Evolutionary conservation across 1,139 yeast genomes (phyloP).

Genomic region (Pichia inconspicua): DNA sequence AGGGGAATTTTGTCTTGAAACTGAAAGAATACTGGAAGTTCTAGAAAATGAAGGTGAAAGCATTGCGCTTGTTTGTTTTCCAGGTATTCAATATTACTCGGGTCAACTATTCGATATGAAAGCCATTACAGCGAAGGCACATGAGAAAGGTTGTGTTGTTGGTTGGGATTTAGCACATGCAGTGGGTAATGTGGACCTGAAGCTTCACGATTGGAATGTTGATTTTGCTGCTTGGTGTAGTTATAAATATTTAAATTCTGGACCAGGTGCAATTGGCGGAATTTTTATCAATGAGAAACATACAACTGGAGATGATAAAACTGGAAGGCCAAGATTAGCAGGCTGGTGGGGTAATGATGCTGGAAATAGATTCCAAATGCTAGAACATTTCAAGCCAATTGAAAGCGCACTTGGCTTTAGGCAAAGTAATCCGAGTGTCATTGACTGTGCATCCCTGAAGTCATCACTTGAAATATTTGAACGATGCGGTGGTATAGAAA

Average conservation of each 20-base stretch:
- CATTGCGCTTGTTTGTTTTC: conserved; percentile 67
- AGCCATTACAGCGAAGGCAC: conserved; percentile 55
- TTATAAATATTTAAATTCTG: conserved; percentile 82
- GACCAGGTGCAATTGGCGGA: conserved; percentile 91
- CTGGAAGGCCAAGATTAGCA: conserved; percentile 58
- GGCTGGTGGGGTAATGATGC: conserved; percentile 98
- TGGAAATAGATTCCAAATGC: conserved; percentile 66
- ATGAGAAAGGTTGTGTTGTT: conserved; percentile 48
- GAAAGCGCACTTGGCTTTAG: conserved; percentile 79
- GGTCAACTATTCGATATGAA: conserved; percentile 79
- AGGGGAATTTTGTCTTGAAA: conserved; percentile 50
- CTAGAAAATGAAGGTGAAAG: conserved; percentile 56
- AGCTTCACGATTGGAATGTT: conserved; percentile 78
- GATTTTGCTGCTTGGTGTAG: conserved; percentile 96
- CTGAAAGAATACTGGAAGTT: conserved; percentile 51
- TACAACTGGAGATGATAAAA: conserved; percentile 28
- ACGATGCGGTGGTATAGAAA: conserved; percentile 55
- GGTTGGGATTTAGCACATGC: conserved; percentile 99
- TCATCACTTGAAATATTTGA: conserved; percentile 58
- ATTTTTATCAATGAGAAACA: conserved; percentile 58
- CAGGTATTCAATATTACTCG: conserved; percentile 88
- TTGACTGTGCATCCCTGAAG: conserved; percentile 67
- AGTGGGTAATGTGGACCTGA: conserved; percentile 72
- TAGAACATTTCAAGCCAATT: conserved; percentile 70
- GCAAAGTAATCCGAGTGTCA: conserved; percentile 87